Percentiles rank a stretch among this genome's conserved stretches.
phyloP scores from a whole-genome alignment of 2,329 filamentous ascomycete genomes.

The Triangularia setosa region DNA sequence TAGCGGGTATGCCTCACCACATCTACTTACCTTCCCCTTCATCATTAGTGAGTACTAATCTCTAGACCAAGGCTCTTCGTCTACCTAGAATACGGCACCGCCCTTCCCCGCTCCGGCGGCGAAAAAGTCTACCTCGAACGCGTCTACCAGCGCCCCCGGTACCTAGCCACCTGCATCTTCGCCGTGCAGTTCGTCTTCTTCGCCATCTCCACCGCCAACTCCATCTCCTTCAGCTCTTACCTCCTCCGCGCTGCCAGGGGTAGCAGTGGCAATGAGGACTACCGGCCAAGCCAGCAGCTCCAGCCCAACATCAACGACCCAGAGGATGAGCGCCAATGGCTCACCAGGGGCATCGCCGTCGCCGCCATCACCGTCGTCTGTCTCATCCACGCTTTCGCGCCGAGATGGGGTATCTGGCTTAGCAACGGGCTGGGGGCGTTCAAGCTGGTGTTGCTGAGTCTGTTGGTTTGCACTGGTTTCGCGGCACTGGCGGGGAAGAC shows the following conservation, averaged over 20 bases:
- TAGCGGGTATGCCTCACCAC: conserved; percentile 22
- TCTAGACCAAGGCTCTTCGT: conserved; percentile 29
- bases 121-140: conserved; percentile 37
- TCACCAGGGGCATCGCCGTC: conserved; percentile 34
- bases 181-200: conserved; percentile 36
- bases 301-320: conserved; percentile 1
- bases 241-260: conserved; percentile 29
- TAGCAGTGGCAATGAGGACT: neutral
- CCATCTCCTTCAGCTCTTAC: conserved; percentile 34
- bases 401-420: conserved; percentile 32
- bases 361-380: conserved; percentile 34
- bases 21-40: neutral
- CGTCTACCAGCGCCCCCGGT: conserved; percentile 32
- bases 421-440: conserved; percentile 36
- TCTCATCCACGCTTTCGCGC: conserved; percentile 35
- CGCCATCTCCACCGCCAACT: conserved; percentile 35
- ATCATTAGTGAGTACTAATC: neutral
- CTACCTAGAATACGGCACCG: conserved; percentile 49
- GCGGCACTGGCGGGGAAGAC: conserved; percentile 29
- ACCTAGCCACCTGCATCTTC: conserved; percentile 36
- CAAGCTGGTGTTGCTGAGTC: conserved; percentile 33
- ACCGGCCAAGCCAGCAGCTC: neutral
- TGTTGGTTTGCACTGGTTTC: conserved; percentile 32
- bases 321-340: conserved; percentile 25
- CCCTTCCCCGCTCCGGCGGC: conserved; percentile 41